Conservation (phyloP, 2,329 filamentous ascomycete genomes). For the Ophiostoma novo-ulmi region DNA sequence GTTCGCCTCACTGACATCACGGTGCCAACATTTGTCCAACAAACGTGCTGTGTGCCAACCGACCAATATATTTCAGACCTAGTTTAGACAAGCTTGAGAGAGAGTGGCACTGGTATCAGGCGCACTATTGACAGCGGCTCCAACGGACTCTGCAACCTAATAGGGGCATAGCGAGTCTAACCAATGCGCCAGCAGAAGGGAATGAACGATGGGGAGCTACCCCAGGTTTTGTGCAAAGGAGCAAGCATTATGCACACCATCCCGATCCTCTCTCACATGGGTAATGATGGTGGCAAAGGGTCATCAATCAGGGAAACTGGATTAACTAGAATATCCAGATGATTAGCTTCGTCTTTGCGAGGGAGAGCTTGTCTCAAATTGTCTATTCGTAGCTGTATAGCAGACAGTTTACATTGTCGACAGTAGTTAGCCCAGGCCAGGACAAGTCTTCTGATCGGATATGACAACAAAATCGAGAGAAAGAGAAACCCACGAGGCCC, state of each 20-base stretch:
- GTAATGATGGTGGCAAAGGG: neutral
- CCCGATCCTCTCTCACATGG: neutral
- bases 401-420: neutral
- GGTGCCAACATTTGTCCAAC: constrained; percentile 5
- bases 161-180: neutral
- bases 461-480: neutral
- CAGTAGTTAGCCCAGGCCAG: neutral
- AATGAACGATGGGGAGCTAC: neutral
- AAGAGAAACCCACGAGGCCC: neutral
- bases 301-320: neutral
- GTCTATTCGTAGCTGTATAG: neutral
- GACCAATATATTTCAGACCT: neutral
- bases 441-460: neutral
- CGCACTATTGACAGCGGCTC: neutral
- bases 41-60: neutral
- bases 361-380: neutral
- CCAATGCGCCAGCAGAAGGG: neutral
- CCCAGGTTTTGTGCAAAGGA: neutral
- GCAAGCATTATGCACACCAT: neutral
- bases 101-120: neutral
- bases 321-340: neutral
- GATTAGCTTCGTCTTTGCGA: neutral
- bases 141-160: neutral
- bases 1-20: constrained; percentile 6
- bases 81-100: neutral